phyloP scores from a whole-genome alignment of 148 eudicot species.

The Simmondsia chinensis region DNA sequence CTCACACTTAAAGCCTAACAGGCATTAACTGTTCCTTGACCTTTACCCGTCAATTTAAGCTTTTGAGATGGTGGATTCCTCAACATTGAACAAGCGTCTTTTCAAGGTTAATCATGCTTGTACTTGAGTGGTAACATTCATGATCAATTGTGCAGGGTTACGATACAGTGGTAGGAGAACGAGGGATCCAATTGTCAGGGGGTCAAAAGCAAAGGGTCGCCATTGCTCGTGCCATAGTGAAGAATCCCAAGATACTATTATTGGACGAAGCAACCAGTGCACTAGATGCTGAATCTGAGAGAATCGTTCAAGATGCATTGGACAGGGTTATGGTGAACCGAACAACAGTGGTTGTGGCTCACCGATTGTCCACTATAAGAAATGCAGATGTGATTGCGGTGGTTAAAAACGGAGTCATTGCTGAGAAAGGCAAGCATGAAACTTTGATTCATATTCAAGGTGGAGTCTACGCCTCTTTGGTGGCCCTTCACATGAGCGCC shows the following conservation, averaged over 20 bases:
- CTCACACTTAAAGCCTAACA: too few species aligned
- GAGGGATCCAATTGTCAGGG: constrained; percentile 69
- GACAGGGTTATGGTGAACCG: constrained; percentile 54
- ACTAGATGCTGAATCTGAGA: constrained; percentile 65
- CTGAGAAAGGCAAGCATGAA: constrained; percentile 65
- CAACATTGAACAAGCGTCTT: too few species aligned
- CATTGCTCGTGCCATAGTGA: constrained; percentile 71
- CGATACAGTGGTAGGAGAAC: constrained; percentile 63
- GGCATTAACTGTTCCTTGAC: too few species aligned
- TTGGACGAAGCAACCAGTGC: constrained; percentile 84
- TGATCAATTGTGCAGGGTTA: constrained; percentile 37
- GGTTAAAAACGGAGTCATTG: constrained; percentile 53
- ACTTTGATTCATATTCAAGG: constrained; percentile 37
- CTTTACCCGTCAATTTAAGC: too few species aligned
- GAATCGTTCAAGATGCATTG: constrained; percentile 63
- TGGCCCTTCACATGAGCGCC: constrained; percentile 38
- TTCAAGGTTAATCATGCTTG: not conserved
- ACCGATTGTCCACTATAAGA: constrained; percentile 55
- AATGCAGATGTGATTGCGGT: constrained; percentile 57
- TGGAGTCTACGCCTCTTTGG: constrained; percentile 56
- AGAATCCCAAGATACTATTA: constrained; percentile 46
- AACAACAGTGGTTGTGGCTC: constrained; percentile 67
- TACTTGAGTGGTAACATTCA: not conserved
- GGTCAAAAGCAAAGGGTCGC: constrained; percentile 79
- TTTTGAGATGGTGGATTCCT: too few species aligned